Base-by-base conservation (phyloP, 805 yeast genomes). In the Starmerella apis region DNA sequence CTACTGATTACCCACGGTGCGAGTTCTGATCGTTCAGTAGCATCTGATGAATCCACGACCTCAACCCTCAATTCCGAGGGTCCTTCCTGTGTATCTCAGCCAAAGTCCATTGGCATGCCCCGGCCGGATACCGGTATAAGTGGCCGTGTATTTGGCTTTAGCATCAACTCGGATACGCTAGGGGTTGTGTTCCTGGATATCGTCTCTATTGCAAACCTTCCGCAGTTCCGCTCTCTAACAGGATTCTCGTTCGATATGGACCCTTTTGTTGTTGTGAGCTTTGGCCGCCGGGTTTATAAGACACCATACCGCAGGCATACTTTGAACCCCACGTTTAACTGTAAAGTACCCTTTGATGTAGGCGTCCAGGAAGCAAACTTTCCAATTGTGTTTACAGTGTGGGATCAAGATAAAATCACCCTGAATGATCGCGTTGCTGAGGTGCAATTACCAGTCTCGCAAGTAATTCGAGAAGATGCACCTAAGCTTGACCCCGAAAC, bases 161-260 rank as follows among this genome's bases (percentile, higher is more conserved):
- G 33, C n/a, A 41, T 41, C 44, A 41, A 49, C 33, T 52, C 62
- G 3, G 63, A 62, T 23, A 60, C 68, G 8, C 55, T 61, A 1
- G 98, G 97, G 2, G 83, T 88, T 7, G 65, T 84, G 3, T 85
- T 83, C 58, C 61, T 90, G 31, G 94, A 88, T 55, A 77, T 90
- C 19, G 74, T 78, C 3, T 76, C 82, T 1, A 86, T 90, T 9
- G 68, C 77, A 2, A 86, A 81, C 50, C 69, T 90, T 32, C 98
- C 98, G 1, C 85, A 94, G 0, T 72, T 81, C 48, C 74, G 75
- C 36, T 81, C 82, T 56, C 68, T 84, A 14, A 78, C 84, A 0
- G 70, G 87, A 9, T 77, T 86, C 20, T 81, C 88, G 1, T 90
- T 83, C 61, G 95, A 87, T 65, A 86, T 92, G 94, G 98, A 92